These are phyloP conservation scores for Scytalidium lignicola DNA, from an alignment of 2,329 filamentous ascomycete species.

Conservation along the genomic window DNA sequence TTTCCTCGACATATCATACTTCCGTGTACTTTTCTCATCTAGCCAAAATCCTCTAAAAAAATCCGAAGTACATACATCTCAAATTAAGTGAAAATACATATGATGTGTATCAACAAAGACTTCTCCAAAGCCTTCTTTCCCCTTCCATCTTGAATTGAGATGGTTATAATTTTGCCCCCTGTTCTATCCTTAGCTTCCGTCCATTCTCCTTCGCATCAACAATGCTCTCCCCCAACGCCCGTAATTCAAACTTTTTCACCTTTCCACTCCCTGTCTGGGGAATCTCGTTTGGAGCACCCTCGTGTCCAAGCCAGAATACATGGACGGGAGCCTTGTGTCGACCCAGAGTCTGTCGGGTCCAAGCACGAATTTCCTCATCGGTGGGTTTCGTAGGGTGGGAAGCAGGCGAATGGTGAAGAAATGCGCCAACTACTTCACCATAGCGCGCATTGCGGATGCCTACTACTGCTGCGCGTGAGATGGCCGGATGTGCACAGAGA, in stretches of 20 bases:
- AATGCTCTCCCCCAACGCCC: slow-evolving; percentile 14
- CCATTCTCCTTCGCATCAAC: slow-evolving; percentile 8
- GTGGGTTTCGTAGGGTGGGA: slow-evolving; percentile 40
- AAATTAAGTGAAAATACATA: too few relatives aligned
- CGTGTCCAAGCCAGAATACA: slow-evolving; percentile 67
- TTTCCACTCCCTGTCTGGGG: slow-evolving; percentile 70
- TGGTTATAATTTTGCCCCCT: not conserved
- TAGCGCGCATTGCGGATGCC: slow-evolving; percentile 60
- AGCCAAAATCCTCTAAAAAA: too few relatives aligned
- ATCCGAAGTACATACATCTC: too few relatives aligned
- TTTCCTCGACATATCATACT: too few relatives aligned
- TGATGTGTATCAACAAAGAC: too few relatives aligned
- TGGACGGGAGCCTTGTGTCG: slow-evolving; percentile 65
- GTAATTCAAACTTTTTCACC: slow-evolving; percentile 51
- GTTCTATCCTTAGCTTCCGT: not conserved
- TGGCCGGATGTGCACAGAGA: slow-evolving; percentile 49
- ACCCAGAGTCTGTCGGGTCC: slow-evolving; percentile 56
- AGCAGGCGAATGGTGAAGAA: slow-evolving; percentile 33
- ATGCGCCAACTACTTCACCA: slow-evolving; percentile 62
- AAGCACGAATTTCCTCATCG: slow-evolving; percentile 52
- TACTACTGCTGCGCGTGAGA: slow-evolving; percentile 56
- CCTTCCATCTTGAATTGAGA: not conserved
- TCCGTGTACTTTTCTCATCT: too few relatives aligned
- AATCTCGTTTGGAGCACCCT: slow-evolving; percentile 44
- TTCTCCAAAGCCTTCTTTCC: too few relatives aligned